These are phyloP conservation scores for Russula dissimulans DNA, from an alignment of 768 basidiomycete species.

Conservation along the genomic window DNA sequence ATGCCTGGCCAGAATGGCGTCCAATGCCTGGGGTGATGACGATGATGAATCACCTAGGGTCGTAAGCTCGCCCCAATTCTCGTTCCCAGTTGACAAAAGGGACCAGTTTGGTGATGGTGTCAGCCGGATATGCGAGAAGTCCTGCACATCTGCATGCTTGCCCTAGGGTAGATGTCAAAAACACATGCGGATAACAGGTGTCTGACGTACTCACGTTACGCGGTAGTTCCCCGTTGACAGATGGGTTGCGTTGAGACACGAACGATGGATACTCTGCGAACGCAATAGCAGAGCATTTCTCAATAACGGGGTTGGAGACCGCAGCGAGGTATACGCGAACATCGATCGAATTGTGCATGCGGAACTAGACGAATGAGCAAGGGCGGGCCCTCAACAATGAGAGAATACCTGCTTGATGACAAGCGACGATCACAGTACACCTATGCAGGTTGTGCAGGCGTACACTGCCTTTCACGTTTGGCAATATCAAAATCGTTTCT, in stretches of 20 bases:
- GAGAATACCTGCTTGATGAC: slow-evolving; percentile 59
- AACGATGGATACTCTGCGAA: slow-evolving; percentile 54
- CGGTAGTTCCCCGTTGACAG: background rate
- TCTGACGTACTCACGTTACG: background rate
- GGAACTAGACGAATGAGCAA: slow-evolving; percentile 45
- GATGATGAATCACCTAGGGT: background rate
- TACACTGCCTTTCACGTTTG: slow-evolving; percentile 58
- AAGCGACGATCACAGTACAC: slow-evolving; percentile 61
- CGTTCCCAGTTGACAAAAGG: background rate
- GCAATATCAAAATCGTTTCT: slow-evolving; percentile 57
- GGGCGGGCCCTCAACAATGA: background rate
- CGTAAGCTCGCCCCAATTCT: slow-evolving; percentile 10
- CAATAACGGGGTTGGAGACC: slow-evolving; percentile 70
- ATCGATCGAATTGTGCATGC: slow-evolving; percentile 68
- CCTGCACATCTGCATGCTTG: slow-evolving; percentile 51
- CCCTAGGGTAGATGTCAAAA: slow-evolving; percentile 23
- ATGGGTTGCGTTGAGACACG: slow-evolving; percentile 18
- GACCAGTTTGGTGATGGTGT: slow-evolving; percentile 75
- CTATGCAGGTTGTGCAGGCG: slow-evolving; percentile 54
- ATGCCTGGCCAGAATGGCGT: background rate
- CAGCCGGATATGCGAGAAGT: slow-evolving; percentile 75
- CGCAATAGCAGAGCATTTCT: slow-evolving; percentile 52
- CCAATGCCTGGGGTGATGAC: background rate
- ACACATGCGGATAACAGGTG: background rate
- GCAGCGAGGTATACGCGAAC: slow-evolving; percentile 61